Conservation (phyloP, 495 filamentous ascomycete genomes). For the Podospora pseudoanserina region DNA sequence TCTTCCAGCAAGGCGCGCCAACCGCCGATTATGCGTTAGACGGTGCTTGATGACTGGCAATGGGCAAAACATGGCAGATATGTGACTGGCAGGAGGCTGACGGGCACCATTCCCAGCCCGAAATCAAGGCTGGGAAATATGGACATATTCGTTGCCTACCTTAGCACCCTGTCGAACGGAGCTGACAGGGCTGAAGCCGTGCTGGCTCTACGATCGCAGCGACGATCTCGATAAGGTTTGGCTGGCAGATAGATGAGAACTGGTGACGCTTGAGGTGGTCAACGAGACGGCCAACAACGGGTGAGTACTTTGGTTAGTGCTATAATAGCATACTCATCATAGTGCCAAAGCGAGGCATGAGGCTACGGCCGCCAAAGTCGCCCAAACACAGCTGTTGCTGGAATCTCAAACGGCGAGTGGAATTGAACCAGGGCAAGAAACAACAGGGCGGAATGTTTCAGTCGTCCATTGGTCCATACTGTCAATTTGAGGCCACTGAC, state of each 20-base stretch:
- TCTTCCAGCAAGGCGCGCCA: constrained; percentile 10
- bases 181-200: neutral
- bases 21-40: neutral
- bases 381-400: neutral
- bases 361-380: neutral
- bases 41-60: neutral
- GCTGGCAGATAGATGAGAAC: neutral
- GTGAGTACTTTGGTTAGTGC: neutral
- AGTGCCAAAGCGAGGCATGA: neutral
- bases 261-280: neutral
- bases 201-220: neutral
- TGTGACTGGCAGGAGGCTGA: neutral
- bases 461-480: neutral
- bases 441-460: neutral
- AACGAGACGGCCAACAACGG: neutral
- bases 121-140: neutral
- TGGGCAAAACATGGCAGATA: neutral
- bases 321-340: neutral
- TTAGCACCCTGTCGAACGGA: neutral
- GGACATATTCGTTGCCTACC: neutral
- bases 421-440: neutral
- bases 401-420: neutral
- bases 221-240: neutral
- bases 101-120: too few relatives aligned
- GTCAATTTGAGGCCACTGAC: neutral